Base-by-base conservation (phyloP, 176 grass and related monocot species). In the Lolium multiflorum region DNA sequence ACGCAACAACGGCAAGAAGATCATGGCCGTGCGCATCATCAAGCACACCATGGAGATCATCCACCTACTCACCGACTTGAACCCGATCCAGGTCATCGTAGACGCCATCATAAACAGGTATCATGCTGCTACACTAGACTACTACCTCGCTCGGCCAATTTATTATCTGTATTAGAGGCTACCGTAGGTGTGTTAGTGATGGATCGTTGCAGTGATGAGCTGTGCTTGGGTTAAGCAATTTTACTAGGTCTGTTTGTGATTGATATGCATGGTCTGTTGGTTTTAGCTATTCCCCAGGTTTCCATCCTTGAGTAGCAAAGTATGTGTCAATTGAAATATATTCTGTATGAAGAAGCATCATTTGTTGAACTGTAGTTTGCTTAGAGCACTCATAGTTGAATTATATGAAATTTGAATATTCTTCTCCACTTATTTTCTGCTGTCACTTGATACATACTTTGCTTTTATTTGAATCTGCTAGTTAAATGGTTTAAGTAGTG, bases 1-100 rank as follows among this genome's bases (percentile, higher is more conserved):
- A 2, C 90, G 92, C 84, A 97, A 97, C 85, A 97, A 94, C 81
- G 95, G 91, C 0, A 98, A 98, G 87, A 95, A 98, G 64, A 62
- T 98, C 78, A 79, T 95, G 87, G 95, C 95, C 13, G 92, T 97
- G 16, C 73, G 91, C 47, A 97, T 97, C 51, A 67, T 97, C 31
- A 94, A 97, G 81, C 46, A 48, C 46, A 48, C 46, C 7, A 48
- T 48, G 46, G 46, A 48, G 46, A 48, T 48, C 46, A 48, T 48
- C 9, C 46, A 48, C 41, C 41, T 44, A 0, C 41, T 44, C 41
- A 44, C 41, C 41, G 41, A 44, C 41, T 5, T 8, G 7, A 48
- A 48, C 46, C 46, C 46, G 1, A 48, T 48, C 46, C 46, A 48
- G 46, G 10, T 48, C 46, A 48, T 48, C 9, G 46, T 48, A 9